Evolutionary conservation across 2,329 filamentous ascomycete genomes (phyloP).

Genomic region (Colletotrichum incanum): DNA sequence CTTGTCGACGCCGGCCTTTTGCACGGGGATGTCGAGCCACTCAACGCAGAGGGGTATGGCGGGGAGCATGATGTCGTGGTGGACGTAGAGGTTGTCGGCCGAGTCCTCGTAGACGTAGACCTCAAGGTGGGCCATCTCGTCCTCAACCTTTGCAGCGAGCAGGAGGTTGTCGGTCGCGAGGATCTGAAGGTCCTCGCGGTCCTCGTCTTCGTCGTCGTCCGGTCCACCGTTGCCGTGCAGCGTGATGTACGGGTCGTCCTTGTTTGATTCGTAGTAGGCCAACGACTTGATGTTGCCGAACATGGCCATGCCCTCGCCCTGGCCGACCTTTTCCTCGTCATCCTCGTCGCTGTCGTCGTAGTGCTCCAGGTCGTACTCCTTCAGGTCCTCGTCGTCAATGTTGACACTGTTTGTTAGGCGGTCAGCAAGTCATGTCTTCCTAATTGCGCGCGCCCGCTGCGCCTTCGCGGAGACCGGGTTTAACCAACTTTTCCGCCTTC

Average conservation of each 20-base stretch:
- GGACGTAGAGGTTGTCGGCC: constrained; percentile 96
- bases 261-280: constrained; percentile 93
- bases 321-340: constrained; percentile 63
- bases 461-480: not conserved
- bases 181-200: constrained; percentile 94
- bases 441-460: not conserved
- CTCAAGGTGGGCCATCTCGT: constrained; percentile 96
- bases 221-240: constrained; percentile 78
- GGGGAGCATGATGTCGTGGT: constrained; percentile 99
- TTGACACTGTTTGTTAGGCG: constrained; percentile 62
- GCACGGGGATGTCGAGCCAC: constrained; percentile 94
- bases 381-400: constrained; percentile 86
- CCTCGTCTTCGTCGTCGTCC: constrained; percentile 86
- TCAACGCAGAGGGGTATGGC: constrained; percentile 96
- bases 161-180: constrained; percentile 93
- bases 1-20: constrained; percentile 74
- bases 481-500: constrained; percentile 52
- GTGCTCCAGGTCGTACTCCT: constrained; percentile 96
- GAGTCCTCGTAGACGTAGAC: constrained; percentile 98
- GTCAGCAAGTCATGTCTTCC: constrained; percentile 43
- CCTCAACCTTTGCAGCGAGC: constrained; percentile 93
- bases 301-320: constrained; percentile 84
- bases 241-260: constrained; percentile 97
- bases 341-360: constrained; percentile 86
- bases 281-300: constrained; percentile 96